Evolutionary conservation across 129 eudicot genomes (phyloP), one percentile per base, ranked within the genome.

Genomic region (Flaveria sonorensis): DNA sequence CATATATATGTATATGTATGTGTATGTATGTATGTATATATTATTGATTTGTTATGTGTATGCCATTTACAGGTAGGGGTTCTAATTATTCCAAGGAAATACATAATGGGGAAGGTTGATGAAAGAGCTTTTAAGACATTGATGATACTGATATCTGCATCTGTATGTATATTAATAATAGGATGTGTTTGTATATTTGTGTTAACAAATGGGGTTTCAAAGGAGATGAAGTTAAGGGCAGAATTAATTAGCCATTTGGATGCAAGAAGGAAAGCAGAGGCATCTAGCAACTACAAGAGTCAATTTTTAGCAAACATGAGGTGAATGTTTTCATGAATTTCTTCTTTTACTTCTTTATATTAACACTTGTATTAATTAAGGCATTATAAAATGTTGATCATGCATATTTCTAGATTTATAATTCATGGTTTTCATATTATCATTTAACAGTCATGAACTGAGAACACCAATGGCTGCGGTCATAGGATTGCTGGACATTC

Each of bases 381-480:
- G 70, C 26, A 6, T 36, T 16, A 32, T 5, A 7, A 30, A 64
- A 32, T 39, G 26, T 65, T n/a, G 50, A 65, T 16, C 70, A 65
- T 77, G 40, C 40, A 59, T 46, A 59, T 63, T 70, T 78, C 10
- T 39, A 62, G 45, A 71, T 47, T 20, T 57, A 23, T 7, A n/a
- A 72, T 56, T 71, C 55, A 62, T 32, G 71, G 56, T 68, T 81
- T 46, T 55, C 9, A 7, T 53, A 24, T 68, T 81, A 67, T 40
- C n/a, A 11, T 67, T 68, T 40, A 16, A 75, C 96, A 94, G 97
- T 85, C 99, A 94, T 78, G 99, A 94, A 73, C 84, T 94, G 72
- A 84, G 99, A 77, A 94, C 99, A 80, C 99, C 99, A 74, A 94
- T 94, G 99, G 99, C 99, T 82, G 99, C 99, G 59, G 99, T 94